Evolutionary conservation across 108 stramenopile genomes (phyloP).

Genomic region (Schizochytrium sp.): DNA sequence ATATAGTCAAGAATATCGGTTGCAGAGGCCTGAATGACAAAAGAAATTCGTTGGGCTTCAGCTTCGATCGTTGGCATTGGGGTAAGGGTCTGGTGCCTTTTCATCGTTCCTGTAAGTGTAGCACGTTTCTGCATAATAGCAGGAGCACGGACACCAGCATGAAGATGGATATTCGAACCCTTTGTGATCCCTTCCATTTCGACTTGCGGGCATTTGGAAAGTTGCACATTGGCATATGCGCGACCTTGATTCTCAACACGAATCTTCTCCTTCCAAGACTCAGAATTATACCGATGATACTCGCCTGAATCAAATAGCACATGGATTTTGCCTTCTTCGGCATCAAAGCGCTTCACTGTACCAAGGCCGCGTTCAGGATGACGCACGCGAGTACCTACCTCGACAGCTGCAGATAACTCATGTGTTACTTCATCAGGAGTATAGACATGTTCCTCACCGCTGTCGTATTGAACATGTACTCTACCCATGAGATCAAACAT

Average conservation of each 20-base stretch:
- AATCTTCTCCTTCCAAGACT: conserved; percentile 39
- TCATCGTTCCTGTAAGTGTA: not conserved
- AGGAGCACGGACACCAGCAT: conserved; percentile 41
- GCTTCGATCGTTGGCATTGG: not conserved
- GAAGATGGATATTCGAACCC: not conserved
- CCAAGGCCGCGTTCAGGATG: not conserved
- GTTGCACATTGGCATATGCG: conserved; percentile 51
- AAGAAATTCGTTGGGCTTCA: conserved; percentile 36
- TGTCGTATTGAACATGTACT: conserved; percentile 29
- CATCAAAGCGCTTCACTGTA: conserved; percentile 46
- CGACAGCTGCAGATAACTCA: conserved; percentile 42
- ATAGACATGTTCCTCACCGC: not conserved
- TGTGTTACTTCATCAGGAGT: conserved; percentile 7
- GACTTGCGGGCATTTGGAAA: conserved; percentile 54
- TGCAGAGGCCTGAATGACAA: conserved; percentile 8
- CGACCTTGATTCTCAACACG: conserved; percentile 4
- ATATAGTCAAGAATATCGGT: conserved; percentile 25
- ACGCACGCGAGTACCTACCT: conserved; percentile 32
- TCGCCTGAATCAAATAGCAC: conserved; percentile 31
- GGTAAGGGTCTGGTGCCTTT: not conserved
- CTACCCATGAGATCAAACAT: conserved; percentile 31
- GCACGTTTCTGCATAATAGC: not conserved
- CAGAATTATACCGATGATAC: conserved; percentile 15
- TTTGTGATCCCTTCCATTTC: conserved; percentile 52
- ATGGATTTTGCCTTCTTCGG: conserved; percentile 15